Base-by-base conservation (phyloP, 495 filamentous ascomycete genomes). In the Thermothielavioides terrestris region DNA sequence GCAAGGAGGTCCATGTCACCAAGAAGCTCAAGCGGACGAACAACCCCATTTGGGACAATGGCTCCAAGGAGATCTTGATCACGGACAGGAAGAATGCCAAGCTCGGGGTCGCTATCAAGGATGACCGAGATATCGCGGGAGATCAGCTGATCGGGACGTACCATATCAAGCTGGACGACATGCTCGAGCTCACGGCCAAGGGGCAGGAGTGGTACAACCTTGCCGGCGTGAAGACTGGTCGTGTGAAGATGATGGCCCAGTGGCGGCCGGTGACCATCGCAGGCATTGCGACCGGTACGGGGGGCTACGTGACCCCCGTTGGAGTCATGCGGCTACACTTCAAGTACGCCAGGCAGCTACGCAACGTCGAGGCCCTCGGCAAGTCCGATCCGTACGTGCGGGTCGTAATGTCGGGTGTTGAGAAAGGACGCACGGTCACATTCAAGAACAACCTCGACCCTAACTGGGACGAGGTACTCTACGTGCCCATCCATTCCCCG, bases 191-290 rank as follows among this genome's bases (percentile, higher is more conserved):
- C 68, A 90, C 88, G 81, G 80, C 80, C 45, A 94, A 94, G 67
- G 92, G 92, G 22, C 85, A 92, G 53, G 87, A 96, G 53, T 99
- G 92, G 92, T 97, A 90, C 73, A 85, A 89, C 46, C 78, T 99
- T 22, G 76, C 83, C 49, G 86, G 85, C 3, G 82, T 77, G 34
- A 89, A 89, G 66, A 82, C 79, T 17, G 92, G 94, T 17, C 84
- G 88, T 47, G 88, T 78, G 31, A 95, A 97, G 68, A 77, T 97
- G 77, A 82, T 74, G 56, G 73, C 92, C 18, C 80, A 95, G 53
- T 99, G 92, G 92, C 94, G 94, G 67, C 94, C 92, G 12, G 89
- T 99, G 22, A 82, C 83, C 12, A 69, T 99, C 25, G 81, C 85
- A 31, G 89, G 88, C 9, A 72, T 76, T 26, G 61, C 81, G 26